Evolutionary conservation across 768 basidiomycete species (phyloP).

Genomic region (Naganishia kalamii): DNA sequence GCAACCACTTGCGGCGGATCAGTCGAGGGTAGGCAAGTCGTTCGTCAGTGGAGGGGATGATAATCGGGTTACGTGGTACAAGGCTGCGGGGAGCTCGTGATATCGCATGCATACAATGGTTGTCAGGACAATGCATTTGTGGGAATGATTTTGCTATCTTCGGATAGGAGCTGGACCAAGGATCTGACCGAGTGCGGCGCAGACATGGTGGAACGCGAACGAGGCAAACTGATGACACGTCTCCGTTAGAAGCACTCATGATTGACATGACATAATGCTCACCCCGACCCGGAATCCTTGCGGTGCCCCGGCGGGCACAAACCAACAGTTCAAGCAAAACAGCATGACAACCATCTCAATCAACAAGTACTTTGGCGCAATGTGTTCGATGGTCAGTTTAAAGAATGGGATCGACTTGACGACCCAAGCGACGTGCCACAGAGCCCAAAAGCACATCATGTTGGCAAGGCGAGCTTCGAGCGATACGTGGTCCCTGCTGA

Average conservation of each 20-base stretch:
- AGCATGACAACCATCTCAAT: neutral
- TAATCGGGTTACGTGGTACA: conserved; percentile 36
- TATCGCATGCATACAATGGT: neutral
- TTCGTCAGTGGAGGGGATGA: conserved; percentile 43
- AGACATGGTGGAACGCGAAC: no score
- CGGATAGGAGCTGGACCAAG: no score
- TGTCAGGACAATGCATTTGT: neutral
- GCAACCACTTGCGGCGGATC: conserved; percentile 36
- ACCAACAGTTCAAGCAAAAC: neutral
- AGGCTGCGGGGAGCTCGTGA: conserved; percentile 40
- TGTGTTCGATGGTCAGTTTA: neutral
- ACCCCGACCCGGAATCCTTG: neutral
- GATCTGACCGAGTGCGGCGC: no score
- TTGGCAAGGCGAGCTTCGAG: neutral
- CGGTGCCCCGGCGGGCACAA: no score
- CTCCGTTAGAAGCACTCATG: no score
- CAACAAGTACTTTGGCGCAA: conserved; percentile 12
- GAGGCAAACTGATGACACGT: no score
- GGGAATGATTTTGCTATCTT: no score
- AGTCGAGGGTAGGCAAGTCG: conserved; percentile 39
- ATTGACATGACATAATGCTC: neutral
- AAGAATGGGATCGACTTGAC: neutral
- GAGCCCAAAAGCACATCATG: neutral
- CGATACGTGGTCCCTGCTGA: neutral
- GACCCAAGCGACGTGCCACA: neutral